Base-by-base conservation (phyloP, 305 asterid genomes). In the Andrographis paniculata region DNA sequence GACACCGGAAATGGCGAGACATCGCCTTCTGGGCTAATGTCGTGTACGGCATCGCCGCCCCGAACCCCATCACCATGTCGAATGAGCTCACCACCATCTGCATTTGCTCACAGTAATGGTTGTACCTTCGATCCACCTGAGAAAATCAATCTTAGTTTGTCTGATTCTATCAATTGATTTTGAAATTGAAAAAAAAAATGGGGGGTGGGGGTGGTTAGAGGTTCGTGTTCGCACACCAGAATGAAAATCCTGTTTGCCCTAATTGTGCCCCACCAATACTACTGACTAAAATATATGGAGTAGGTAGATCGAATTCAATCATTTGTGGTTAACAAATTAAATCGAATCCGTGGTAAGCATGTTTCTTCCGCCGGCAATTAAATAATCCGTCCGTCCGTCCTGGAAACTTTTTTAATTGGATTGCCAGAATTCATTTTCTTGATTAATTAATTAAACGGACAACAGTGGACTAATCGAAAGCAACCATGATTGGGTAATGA, bases 31-130 rank as follows among this genome's bases (percentile, higher is more conserved):
- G 99, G 1, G 99, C 99, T 0, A 87, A 61, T 1, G 78, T 69
- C 0, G 99, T 91, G 67, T 91, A 91, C 4, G 99, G 95, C 42
- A 77, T 72, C 17, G 99, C 94, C 17, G 95, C 80, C 1, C 99
- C 96, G 56, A 72, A 83, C 0, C 99, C 99, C 96, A 92, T 87
- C 60, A 92, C 89, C 66, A 81, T 56, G 73, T 92, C 99, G 59
- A 91, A 91, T 7, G 99, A 87, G 40, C 83, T 91, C 56, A 87
- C 99, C 30, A 91, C 95, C 93, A 83, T 87, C 51, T 91, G 96
- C 96, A 91, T 87, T 52, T 91, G 99, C 58, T 87, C 94, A 56
- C 99, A 87, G 57, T 91, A 91, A 44, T 81, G 95, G 55, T 60
- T 80, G 81, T 91, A 91, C 69, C 96, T 75, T 42, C 94, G 66